Conservation (phyloP, 108 stramenopile genomes). For the Nitzschia putrida region DNA sequence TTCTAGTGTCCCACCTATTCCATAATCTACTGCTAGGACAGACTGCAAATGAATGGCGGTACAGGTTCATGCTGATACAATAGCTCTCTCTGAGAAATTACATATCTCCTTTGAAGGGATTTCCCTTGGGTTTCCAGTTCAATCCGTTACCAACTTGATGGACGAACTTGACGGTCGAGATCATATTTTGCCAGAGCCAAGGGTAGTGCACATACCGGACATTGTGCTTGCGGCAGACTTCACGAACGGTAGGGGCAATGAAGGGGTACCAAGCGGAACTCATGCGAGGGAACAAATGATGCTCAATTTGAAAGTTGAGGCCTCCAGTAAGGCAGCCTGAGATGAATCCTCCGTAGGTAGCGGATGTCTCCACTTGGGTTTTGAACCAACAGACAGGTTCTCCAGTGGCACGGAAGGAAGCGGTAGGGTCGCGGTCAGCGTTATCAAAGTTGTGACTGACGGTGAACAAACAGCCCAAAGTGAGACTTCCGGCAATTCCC, state of each 20-base stretch:
- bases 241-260: constrained; percentile 95
- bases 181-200: constrained; percentile 80
- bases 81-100: not conserved
- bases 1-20: not conserved
- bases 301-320: constrained; percentile 95
- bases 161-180: constrained; percentile 80
- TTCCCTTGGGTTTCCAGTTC: constrained; percentile 46
- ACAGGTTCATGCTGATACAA: too few species aligned
- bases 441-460: constrained; percentile 94
- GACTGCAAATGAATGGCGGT: too few species aligned
- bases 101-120: constrained; percentile 40
- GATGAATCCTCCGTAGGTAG: constrained; percentile 86
- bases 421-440: constrained; percentile 83
- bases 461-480: constrained; percentile 80
- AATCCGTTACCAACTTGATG: constrained; percentile 71
- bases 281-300: constrained; percentile 94
- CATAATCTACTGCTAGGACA: too few species aligned
- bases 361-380: constrained; percentile 86
- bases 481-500: constrained; percentile 71
- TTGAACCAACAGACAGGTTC: constrained; percentile 88
- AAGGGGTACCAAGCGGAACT: constrained; percentile 93
- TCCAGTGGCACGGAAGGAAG: constrained; percentile 42
- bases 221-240: constrained; percentile 89
- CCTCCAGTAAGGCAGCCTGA: constrained; percentile 86
- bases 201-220: constrained; percentile 91